These are phyloP conservation scores for Myxozyma mucilagina DNA, from an alignment of 805 yeast genomes.

Conservation along the genomic window DNA sequence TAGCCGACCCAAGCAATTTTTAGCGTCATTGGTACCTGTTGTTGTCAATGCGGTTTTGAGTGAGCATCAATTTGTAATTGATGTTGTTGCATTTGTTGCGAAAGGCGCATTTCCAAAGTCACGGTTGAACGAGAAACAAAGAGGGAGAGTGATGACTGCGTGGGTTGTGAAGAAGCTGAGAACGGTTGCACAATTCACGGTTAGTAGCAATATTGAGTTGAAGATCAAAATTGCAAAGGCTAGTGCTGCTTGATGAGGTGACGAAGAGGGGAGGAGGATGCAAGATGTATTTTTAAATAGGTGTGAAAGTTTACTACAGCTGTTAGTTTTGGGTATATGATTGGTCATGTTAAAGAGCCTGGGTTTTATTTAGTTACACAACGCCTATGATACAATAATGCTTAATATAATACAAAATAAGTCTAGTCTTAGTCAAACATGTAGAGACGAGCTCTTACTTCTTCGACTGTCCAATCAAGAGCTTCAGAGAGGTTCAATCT, in stretches of 20 bases:
- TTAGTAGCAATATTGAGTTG: conserved; percentile 16
- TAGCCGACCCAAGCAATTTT: conserved; percentile 47
- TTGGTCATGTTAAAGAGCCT: background rate
- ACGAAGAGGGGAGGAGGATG: background rate
- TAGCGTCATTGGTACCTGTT: conserved; percentile 79
- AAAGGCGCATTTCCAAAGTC: conserved; percentile 66
- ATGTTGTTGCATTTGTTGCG: conserved; percentile 77
- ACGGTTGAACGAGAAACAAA: conserved; percentile 71
- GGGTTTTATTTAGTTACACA: background rate
- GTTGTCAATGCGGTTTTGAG: conserved; percentile 76
- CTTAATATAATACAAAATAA: background rate
- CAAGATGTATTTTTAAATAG: background rate
- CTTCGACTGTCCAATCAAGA: conserved; percentile 48
- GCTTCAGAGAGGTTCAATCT: conserved; percentile 46
- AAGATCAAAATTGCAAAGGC: background rate
- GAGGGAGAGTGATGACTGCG: conserved; percentile 61
- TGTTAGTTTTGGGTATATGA: background rate
- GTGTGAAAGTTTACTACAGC: background rate
- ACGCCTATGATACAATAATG: background rate
- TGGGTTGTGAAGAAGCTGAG: conserved; percentile 56
- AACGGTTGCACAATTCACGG: conserved; percentile 28
- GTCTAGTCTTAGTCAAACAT: conserved; percentile 20
- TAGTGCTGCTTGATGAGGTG: background rate
- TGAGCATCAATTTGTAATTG: conserved; percentile 78
- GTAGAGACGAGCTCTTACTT: conserved; percentile 45